These are phyloP conservation scores for Microascus cirrosus DNA, from an alignment of 2,329 filamentous ascomycete genomes.

Conservation along the genomic window DNA sequence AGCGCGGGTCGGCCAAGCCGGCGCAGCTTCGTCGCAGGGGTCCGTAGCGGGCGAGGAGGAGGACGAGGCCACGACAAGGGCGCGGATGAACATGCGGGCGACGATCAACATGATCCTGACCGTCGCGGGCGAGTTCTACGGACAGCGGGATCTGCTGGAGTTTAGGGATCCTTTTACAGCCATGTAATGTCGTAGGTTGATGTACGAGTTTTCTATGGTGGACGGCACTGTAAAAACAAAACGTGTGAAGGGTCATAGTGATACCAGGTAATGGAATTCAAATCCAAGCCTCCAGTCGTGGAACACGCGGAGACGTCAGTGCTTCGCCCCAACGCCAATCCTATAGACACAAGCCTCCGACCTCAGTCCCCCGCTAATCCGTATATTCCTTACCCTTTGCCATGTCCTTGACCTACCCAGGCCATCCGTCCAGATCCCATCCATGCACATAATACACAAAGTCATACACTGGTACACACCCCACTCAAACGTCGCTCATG, in stretches of 20 bases:
- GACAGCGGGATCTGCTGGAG: conserved; percentile 75
- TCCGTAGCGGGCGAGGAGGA: conserved; percentile 11
- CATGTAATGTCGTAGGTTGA: conserved; percentile 17
- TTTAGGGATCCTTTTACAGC: conserved; percentile 53
- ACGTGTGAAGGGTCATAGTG: background rate
- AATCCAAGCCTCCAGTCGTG: background rate
- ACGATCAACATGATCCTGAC: conserved; percentile 89
- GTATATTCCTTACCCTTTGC: background rate
- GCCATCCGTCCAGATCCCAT: background rate
- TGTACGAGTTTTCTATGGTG: background rate
- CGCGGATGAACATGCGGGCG: conserved; percentile 44
- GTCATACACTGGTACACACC: background rate
- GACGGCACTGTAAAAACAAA: background rate
- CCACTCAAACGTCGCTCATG: conserved; percentile 13
- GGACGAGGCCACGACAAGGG: conserved; percentile 16
- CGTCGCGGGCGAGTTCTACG: conserved; percentile 77
- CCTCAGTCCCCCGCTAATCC: background rate
- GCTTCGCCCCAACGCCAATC: background rate
- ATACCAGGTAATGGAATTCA: background rate
- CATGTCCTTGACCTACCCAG: background rate
- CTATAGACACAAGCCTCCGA: background rate
- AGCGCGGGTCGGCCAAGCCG: conserved; percentile 24
- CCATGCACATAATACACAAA: background rate
- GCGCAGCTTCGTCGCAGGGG: conserved; percentile 3
- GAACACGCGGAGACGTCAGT: background rate